Conservation (phyloP, 2,329 filamentous ascomycete genomes). For the Atkinsonella hypoxylon region DNA sequence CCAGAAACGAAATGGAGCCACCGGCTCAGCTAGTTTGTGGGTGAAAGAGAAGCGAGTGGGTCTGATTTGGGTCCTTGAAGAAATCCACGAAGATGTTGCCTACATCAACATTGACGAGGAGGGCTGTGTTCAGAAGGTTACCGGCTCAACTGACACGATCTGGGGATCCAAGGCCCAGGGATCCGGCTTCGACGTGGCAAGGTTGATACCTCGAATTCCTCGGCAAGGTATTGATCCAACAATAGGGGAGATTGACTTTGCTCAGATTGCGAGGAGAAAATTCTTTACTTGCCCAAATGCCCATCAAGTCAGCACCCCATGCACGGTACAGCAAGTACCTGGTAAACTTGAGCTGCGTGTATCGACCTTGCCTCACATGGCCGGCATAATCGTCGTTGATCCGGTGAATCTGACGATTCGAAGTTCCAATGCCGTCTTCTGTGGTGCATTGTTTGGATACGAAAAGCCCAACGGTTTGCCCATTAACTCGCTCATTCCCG, state of each 20-base stretch:
- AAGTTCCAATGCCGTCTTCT: conserved; percentile 92
- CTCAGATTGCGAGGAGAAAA: conserved; percentile 56
- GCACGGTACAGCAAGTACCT: conserved; percentile 63
- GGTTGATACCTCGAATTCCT: conserved; percentile 72
- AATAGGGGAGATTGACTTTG: conserved; percentile 66
- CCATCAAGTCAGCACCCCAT: conserved; percentile 70
- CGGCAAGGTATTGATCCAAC: conserved; percentile 59
- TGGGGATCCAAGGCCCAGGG: conserved; percentile 64
- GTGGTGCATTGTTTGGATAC: conserved; percentile 81
- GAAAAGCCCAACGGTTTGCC: conserved; percentile 69
- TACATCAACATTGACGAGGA: conserved; percentile 66
- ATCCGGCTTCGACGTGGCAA: conserved; percentile 61
- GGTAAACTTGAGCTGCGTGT: conserved; percentile 64
- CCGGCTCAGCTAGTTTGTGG: conserved; percentile 90
- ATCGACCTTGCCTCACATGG: conserved; percentile 93
- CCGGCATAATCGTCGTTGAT: conserved; percentile 88
- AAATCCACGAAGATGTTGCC: conserved; percentile 90
- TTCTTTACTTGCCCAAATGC: conserved; percentile 79
- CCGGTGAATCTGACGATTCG: conserved; percentile 66
- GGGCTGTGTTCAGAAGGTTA: conserved; percentile 56
- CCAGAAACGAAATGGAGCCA: conserved; percentile 84
- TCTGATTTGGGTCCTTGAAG: conserved; percentile 94
- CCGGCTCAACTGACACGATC: conserved; percentile 71
- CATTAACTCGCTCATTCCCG: conserved; percentile 71
- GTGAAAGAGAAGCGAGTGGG: conserved; percentile 94